Conservation (phyloP, 495 filamentous ascomycete genomes). For the Lepraria neglecta region DNA sequence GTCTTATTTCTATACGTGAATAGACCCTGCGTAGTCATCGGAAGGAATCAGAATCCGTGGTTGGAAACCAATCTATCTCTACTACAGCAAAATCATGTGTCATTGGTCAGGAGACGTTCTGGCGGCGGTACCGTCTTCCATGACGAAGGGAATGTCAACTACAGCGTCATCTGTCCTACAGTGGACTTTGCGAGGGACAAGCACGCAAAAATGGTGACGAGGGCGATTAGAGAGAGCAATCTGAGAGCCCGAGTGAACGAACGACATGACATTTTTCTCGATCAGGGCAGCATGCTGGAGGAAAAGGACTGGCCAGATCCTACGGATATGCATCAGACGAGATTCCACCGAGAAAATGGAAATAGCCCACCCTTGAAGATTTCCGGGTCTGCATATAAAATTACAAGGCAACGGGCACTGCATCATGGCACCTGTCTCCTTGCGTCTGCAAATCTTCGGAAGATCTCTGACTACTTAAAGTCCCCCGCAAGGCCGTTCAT, state of each 20-base stretch:
- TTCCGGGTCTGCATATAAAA: slow-evolving; percentile 88
- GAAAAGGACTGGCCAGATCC: slow-evolving; percentile 28
- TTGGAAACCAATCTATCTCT: slow-evolving; percentile 67
- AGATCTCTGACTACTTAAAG: slow-evolving; percentile 58
- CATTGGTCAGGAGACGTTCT: slow-evolving; percentile 72
- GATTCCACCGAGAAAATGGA: slow-evolving; percentile 20
- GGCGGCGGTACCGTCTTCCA: slow-evolving; percentile 94
- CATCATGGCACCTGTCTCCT: slow-evolving; percentile 92
- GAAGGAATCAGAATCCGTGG: slow-evolving; percentile 97
- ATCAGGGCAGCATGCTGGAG: slow-evolving; percentile 36
- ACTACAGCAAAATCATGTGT: slow-evolving; percentile 35
- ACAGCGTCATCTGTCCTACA: slow-evolving; percentile 77
- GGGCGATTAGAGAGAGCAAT: slow-evolving; percentile 56
- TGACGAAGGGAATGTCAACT: slow-evolving; percentile 88
- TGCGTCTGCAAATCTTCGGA: slow-evolving; percentile 57
- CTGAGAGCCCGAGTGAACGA: slow-evolving; percentile 64
- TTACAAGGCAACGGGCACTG: slow-evolving; percentile 67
- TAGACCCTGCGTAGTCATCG: slow-evolving; percentile 76
- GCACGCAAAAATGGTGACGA: slow-evolving; percentile 85
- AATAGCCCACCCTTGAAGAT: slow-evolving; percentile 60
- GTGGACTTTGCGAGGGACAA: slow-evolving; percentile 70
- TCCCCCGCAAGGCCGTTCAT: slow-evolving; percentile 70
- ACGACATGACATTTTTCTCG: slow-evolving; percentile 87
- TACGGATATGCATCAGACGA: slow-evolving; percentile 23
- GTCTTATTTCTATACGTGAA: slow-evolving; percentile 87